Base-by-base conservation (phyloP, 2,329 filamentous ascomycete species). In the Truncatella angustata region DNA sequence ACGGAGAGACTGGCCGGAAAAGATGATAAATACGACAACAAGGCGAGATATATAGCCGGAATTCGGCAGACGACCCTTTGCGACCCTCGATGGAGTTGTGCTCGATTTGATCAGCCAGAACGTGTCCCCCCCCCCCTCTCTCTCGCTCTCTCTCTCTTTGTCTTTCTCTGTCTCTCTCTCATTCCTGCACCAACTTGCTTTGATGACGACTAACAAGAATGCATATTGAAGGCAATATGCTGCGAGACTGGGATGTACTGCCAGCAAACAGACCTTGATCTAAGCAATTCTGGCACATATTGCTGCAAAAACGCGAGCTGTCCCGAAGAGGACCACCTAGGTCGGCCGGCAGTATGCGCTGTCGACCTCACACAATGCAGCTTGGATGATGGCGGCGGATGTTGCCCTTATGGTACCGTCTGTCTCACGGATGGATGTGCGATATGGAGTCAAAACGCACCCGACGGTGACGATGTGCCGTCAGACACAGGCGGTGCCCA, bases 271-370 rank as follows among this genome's bases (percentile, higher is more conserved):
- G 54, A 59, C 7, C 58, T 51, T 49, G 21, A 28, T 4, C 56
- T 58, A 52, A 60, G 59, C n/a, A 39, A 51, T 7, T 63, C 60
- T 1, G 55, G 54, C 23, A 46, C 62, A n/a, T 60, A 50, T 55
- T 62, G 60, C 57, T 62, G 59, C 53, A 28, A 43, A 2, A 21
- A 36, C 32, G 7, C 34, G 42, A 50, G 28, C 6, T 42, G 43
- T 1, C 12, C 37, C 3, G 58, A 54, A 11, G 40, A 48, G 7
- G 43, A 43, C 4, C 56, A 40, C 3, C 42, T 50, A 7, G 44
- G 16, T 24, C 36, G 37, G 10, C 48, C 54, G 5, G 50, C 58
- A 4, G 52, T 51, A 20, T 63, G 59, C 48, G 37, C 26, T 12
- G 26, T 23, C 7, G 42, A 23, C 12, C 37, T 51, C 24, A 40